These are phyloP conservation scores for Pyrenula massariospora DNA, from an alignment of 495 filamentous ascomycete species.

Conservation along the genomic window DNA sequence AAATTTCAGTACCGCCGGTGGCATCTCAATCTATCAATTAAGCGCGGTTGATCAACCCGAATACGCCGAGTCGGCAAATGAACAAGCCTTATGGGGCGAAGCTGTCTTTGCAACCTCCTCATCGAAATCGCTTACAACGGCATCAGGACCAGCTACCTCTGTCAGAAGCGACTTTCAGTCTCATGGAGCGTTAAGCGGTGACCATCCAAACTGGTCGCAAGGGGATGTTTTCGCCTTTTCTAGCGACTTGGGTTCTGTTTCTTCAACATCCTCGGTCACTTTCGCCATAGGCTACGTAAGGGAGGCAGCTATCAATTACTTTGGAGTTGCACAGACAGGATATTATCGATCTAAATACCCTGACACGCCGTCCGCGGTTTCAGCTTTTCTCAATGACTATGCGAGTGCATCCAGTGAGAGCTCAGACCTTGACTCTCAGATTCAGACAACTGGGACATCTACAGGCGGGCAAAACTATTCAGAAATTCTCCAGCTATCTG, in stretches of 20 bases:
- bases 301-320: slow-evolving; percentile 33
- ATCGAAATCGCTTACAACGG: slow-evolving; percentile 11
- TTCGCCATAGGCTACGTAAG: slow-evolving; percentile 38
- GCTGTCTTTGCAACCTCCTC: slow-evolving; percentile 26
- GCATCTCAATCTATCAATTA: slow-evolving; percentile 19
- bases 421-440: slow-evolving; percentile 18
- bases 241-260: slow-evolving; percentile 29
- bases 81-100: slow-evolving; percentile 28
- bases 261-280: slow-evolving; percentile 14
- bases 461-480: slow-evolving; percentile 31
- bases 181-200: slow-evolving; percentile 17
- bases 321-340: slow-evolving; percentile 29
- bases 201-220: slow-evolving; percentile 19
- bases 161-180: slow-evolving; percentile 18
- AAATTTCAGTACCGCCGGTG: slow-evolving; percentile 15
- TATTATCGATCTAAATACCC: slow-evolving; percentile 27
- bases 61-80: slow-evolving; percentile 18
- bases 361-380: slow-evolving; percentile 17
- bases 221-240: slow-evolving; percentile 25
- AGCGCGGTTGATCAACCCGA: slow-evolving; percentile 10
- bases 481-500: slow-evolving; percentile 32
- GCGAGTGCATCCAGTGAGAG: slow-evolving; percentile 22
- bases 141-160: slow-evolving; percentile 12
- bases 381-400: slow-evolving; percentile 34
- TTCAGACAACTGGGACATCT: slow-evolving; percentile 15